These are phyloP conservation scores for Xerocomellus chrysenteron DNA, from an alignment of 768 basidiomycete species.

Conservation along the genomic window DNA sequence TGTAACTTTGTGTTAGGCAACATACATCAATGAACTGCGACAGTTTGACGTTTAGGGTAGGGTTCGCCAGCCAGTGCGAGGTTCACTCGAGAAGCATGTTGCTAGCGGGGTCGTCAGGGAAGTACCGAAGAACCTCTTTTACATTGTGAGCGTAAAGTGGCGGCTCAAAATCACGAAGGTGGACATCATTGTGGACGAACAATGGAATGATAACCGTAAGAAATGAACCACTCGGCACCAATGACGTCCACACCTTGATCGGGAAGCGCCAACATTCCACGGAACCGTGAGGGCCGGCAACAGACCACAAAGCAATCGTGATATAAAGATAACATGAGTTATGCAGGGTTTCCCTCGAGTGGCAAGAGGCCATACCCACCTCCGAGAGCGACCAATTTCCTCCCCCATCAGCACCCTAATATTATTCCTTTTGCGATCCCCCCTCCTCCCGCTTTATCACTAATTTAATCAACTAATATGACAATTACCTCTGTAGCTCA, in stretches of 20 bases:
- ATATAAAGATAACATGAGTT: constrained; percentile 18
- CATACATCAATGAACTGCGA: background rate
- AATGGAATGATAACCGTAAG: constrained; percentile 5
- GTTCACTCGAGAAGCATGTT: background rate
- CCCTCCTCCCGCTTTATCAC: background rate
- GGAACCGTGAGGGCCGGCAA: background rate
- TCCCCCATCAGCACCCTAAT: background rate
- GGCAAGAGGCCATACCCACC: constrained; percentile 3
- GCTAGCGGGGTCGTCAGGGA: background rate
- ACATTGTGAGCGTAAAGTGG: background rate
- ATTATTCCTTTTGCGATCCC: background rate
- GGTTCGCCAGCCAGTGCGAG: background rate
- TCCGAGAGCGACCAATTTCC: background rate
- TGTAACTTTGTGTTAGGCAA: background rate
- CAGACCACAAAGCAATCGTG: constrained; percentile 13
- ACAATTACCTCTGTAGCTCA: constrained; percentile 16
- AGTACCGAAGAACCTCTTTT: background rate
- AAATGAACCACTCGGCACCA: constrained; percentile 24
- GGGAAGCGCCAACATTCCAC: background rate
- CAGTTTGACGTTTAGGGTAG: background rate
- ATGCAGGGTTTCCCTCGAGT: background rate
- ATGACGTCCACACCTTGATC: constrained; percentile 9
- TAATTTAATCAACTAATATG: constrained; percentile 19
- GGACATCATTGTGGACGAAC: constrained; percentile 11
- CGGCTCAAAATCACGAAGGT: background rate